A percentile compares a stretch with the other conserved stretches of the same genome.
phyloP scores from a whole-genome alignment of 2,329 filamentous ascomycete species.

The Elsinoe batatas region DNA sequence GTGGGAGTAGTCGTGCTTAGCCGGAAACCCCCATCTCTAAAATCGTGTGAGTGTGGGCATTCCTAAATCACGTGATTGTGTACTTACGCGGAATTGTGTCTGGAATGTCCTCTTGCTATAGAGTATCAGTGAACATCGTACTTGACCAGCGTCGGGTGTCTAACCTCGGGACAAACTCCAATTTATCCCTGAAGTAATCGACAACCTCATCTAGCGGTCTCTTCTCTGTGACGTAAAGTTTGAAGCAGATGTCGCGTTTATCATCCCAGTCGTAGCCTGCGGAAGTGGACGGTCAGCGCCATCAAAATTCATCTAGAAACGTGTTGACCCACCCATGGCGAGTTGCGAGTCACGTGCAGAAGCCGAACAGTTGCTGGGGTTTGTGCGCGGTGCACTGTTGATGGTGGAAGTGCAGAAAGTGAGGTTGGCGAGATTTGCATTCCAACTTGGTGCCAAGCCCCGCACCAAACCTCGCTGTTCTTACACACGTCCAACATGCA shows the following conservation, averaged over 20 bases:
- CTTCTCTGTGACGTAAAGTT: constrained; percentile 68
- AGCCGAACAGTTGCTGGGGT: not conserved
- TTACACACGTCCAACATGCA: not conserved
- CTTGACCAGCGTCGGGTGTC: not conserved
- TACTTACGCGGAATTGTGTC: constrained; percentile 52
- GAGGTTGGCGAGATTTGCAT: constrained; percentile 10
- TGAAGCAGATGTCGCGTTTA: constrained; percentile 55
- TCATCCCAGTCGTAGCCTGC: constrained; percentile 55
- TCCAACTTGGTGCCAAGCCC: not conserved
- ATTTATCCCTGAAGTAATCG: constrained; percentile 46
- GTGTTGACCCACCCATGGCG: not conserved
- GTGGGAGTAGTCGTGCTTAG: constrained; percentile 61
- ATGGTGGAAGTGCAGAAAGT: constrained; percentile 1
- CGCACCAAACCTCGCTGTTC: not conserved
- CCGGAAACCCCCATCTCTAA: constrained; percentile 64
- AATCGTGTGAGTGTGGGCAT: not conserved
- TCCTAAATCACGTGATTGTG: not conserved
- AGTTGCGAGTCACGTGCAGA: not conserved
- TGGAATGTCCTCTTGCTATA: constrained; percentile 65
- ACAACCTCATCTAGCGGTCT: constrained; percentile 66
- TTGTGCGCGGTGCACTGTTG: constrained; percentile 9
- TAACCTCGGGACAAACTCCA: constrained; percentile 17
- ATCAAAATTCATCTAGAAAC: not conserved
- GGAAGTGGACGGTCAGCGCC: not conserved
- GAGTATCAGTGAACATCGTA: not conserved